Evolutionary conservation across 768 basidiomycete species (phyloP).

Genomic region (Clathrus columnatus): DNA sequence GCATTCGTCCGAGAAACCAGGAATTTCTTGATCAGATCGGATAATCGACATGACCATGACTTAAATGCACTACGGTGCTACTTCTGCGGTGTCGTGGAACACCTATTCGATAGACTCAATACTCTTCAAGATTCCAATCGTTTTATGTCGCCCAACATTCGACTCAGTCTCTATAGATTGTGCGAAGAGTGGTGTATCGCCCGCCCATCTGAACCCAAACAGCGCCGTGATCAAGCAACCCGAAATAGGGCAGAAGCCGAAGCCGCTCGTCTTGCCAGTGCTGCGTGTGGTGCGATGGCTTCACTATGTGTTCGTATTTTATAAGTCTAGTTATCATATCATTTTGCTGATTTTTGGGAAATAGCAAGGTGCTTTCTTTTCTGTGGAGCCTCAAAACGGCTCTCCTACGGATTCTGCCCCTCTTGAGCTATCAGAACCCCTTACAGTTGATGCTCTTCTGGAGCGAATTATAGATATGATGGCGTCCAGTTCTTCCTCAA

Average conservation of each 20-base stretch:
- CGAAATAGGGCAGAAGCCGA: constrained; percentile 51
- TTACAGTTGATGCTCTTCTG: constrained; percentile 44
- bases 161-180: constrained; percentile 70
- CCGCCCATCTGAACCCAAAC: constrained; percentile 64
- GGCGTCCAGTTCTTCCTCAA: constrained; percentile 43
- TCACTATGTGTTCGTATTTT: constrained; percentile 69
- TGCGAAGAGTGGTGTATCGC: constrained; percentile 95
- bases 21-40: constrained; percentile 59
- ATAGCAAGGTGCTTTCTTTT: constrained; percentile 74
- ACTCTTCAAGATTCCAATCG: constrained; percentile 65
- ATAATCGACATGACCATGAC: constrained; percentile 66
- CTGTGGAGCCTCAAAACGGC: constrained; percentile 44
- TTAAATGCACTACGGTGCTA: constrained; percentile 78
- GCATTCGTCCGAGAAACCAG: constrained; percentile 84
- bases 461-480: constrained; percentile 66
- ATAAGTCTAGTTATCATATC: neutral
- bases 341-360: neutral
- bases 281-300: constrained; percentile 82
- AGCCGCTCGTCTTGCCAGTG: constrained; percentile 62
- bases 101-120: constrained; percentile 70
- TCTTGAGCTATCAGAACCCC: constrained; percentile 43
- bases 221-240: constrained; percentile 27
- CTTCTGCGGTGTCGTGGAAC: constrained; percentile 85
- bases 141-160: constrained; percentile 66
- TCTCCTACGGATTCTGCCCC: constrained; percentile 56